Conservation (phyloP, 169 alveolate species). For the Plasmodium malariae region DNA sequence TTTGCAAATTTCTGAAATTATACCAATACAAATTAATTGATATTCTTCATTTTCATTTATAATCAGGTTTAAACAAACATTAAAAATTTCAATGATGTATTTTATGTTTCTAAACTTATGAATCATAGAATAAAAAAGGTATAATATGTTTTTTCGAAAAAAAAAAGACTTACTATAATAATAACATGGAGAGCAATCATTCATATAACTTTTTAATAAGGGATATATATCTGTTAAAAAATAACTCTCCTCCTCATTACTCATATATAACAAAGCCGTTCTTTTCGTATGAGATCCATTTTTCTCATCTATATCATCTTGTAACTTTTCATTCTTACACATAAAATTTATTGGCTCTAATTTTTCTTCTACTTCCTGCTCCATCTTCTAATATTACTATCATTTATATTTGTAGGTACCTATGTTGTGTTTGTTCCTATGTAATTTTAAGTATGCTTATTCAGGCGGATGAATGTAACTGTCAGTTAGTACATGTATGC, state of each 20-base stretch:
- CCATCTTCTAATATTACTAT: conserved; percentile 18
- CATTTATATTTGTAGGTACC: conserved; percentile 5
- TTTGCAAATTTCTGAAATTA: conserved; percentile 47
- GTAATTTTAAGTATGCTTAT: no score
- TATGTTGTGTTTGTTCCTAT: no score
- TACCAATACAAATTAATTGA: conserved; percentile 44
- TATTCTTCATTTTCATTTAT: conserved; percentile 41
- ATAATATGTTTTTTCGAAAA: conserved; percentile 34
- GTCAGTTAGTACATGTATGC: no score
- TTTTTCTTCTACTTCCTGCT: conserved; percentile 12
- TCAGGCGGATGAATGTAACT: no score
- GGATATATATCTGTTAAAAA: conserved; percentile 63
- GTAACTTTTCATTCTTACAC: conserved; percentile 18
- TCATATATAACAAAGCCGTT: conserved; percentile 47
- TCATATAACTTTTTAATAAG: conserved; percentile 33
- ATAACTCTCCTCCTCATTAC: conserved; percentile 20
- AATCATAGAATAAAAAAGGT: conserved; percentile 42
- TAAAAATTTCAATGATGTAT: conserved; percentile 52
- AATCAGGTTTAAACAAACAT: conserved; percentile 50
- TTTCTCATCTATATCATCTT: neutral
- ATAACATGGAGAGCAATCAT: conserved; percentile 4
- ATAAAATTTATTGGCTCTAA: conserved; percentile 5
- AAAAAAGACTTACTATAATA: conserved; percentile 7
- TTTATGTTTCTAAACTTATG: conserved; percentile 47
- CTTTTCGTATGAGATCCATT: conserved; percentile 16